Base-by-base conservation (phyloP, 2,329 filamentous ascomycete genomes). In the Hypoxylon sp. region DNA sequence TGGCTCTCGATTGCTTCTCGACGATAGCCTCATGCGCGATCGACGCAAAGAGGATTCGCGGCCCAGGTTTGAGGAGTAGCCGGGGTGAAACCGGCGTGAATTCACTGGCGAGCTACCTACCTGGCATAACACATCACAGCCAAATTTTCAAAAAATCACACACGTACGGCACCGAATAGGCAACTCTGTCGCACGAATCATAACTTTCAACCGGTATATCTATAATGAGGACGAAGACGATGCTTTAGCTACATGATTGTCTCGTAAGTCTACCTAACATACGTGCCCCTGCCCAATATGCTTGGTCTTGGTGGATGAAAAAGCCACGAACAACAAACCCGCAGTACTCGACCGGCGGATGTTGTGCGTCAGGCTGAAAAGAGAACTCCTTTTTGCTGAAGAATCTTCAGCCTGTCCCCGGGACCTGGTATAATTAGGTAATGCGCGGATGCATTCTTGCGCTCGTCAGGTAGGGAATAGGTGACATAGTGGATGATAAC, bases 21-120 rank as follows among this genome's bases (percentile, higher is more conserved):
- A 19, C 52, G 57, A 50, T 32, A 44, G 54, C 59, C 53, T 34
- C 56, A 59, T 51, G 61, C 59, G 62, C 63, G 54, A 60, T 41
- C 59, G 61, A 56, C 58, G 59, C 34, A 26, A 56, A 55, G 37
- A 44, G 50, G 53, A 60, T 46, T 48, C 39, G 61, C 32, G 19
- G 54, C 28, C 49, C 54, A 43, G 59, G 51, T 56, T 30, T 49
- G 32, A 52, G 30, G 43, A 47, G 28, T 26, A 32, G 52, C 56
- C 19, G 17, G 47, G 47, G 19, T 34, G 55, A 61, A 39, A 68
- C 62, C 65, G 65, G 62, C 26, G 37, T 56, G 48, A 17, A 49
- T 24, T 26, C 24, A 26, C 24, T 4, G 41, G 13, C 28, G 22
- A 26, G 52, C 44, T 46, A 54, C 37, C 17, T 17, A 41, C 3